Base-by-base conservation (phyloP, 2,329 filamentous ascomycete species). In the Cercospora brassicicola region DNA sequence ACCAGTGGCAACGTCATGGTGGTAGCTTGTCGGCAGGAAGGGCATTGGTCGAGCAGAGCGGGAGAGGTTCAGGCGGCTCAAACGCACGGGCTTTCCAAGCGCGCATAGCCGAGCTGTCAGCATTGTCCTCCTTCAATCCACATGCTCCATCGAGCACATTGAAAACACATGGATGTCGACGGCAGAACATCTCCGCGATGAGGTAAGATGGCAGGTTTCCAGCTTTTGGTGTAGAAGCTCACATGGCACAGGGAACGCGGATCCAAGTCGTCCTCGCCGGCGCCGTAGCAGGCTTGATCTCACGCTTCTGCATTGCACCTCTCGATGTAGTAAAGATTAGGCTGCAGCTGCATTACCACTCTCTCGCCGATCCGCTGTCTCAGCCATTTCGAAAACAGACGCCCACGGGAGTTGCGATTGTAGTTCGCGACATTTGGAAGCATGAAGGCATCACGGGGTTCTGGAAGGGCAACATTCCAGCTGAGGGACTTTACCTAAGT, bases 291-390 rank as follows among this genome's bases (percentile, higher is more conserved):
- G 95, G 95, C 67, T 87, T 98, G 73, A 89, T 98, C 71, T 95
- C 95, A 64, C 90, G 94, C 78, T 98, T 99, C 84, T 88, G 95
- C 77, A 90, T 98, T 78, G 93, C 95, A 18, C 95, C 95, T 63
- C 91, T 99, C 73, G 95, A 99, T 80, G 95, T 99, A 71, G 89
- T 98, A 82, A 98, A 99, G 84, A 99, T 99, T 81, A 92, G 95
- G 57, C 89, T 98, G 56, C 95, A 99, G 79, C 89, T 99, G 18
- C 95, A 98, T 80, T 88, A 91, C 55, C 91, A 96, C 82, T 93
- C 92, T 59, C 87, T 92, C 68, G 90, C 90, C 74, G 90, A 94
- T 76, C 91, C 92, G 2, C 80, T 89, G 9, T 86, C 88, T 56
- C 84, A 87, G 71, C 82, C 82, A 62, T 76, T 81, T 11, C 48